Conservation (phyloP, 2,329 filamentous ascomycete genomes). For the Endoconidiophora polonica region DNA sequence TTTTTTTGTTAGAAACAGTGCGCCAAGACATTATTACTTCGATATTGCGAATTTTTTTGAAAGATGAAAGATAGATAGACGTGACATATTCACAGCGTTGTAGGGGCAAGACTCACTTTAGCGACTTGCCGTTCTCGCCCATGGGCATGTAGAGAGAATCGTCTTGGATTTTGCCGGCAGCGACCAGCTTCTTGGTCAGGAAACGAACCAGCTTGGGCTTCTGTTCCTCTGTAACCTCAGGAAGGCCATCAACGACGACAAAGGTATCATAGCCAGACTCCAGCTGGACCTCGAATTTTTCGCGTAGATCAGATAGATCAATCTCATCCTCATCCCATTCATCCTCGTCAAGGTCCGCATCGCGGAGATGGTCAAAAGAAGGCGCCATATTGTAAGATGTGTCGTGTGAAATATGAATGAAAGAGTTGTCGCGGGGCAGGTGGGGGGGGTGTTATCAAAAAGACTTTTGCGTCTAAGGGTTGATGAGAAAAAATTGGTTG, state of each 20-base stretch:
- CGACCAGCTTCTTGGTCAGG: constrained; percentile 78
- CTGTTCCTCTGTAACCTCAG: constrained; percentile 74
- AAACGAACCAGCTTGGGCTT: constrained; percentile 94
- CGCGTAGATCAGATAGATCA: constrained; percentile 84
- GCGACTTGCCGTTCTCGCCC: constrained; percentile 68
- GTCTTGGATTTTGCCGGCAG: constrained; percentile 69
- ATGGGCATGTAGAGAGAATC: constrained; percentile 90
- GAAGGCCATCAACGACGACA: constrained; percentile 87
- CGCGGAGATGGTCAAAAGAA: constrained; percentile 80
- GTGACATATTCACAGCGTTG: too few relatives aligned
- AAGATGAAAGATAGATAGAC: background rate
- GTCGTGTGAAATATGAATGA: too few relatives aligned
- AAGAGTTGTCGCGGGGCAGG: constrained; percentile 6
- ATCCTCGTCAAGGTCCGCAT: constrained; percentile 74
- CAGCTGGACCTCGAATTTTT: constrained; percentile 88
- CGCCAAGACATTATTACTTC: background rate
- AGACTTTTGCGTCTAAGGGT: background rate
- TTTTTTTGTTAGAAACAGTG: background rate
- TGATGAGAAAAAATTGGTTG: background rate
- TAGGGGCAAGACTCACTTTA: constrained; percentile 45
- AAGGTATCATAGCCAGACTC: constrained; percentile 95
- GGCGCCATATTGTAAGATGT: constrained; percentile 59
- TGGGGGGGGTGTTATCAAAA: constrained; percentile 7
- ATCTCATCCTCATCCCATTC: constrained; percentile 85
- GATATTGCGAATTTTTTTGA: background rate